Evolutionary conservation across 306 rosid species (phyloP), one percentile per base, ranked within the genome.

Genomic region (Bauhinia variegata): DNA sequence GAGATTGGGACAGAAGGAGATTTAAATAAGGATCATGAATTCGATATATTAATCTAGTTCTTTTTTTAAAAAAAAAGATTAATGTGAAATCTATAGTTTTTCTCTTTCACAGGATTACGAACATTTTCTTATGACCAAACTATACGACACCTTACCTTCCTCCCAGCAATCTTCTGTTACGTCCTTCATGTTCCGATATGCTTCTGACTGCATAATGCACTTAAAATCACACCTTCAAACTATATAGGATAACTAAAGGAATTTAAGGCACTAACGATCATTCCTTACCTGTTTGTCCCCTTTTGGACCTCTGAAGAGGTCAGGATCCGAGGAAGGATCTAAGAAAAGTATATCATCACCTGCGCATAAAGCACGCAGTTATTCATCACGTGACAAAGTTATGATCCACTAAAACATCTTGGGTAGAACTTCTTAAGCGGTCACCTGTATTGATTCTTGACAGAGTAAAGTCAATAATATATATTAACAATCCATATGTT

Each of bases 121-220:
- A 23, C 28, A 23, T 23, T 23, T 23, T 23, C 2, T 23, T 23
- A 23, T 23, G 64, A 73, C n/a, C 42, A 23, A 54, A 1, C 28
- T 7, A 47, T 60, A 49, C 3, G 17, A 50, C 11, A 52, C 34
- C 47, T 42, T 82, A 93, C 99, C 95, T 90, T 83, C 85, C 96
- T 77, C 95, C 99, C 99, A 93, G 57, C 84, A 82, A 75, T 90
- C 99, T 55, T 81, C 89, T 41, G 97, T 88, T 50, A 85, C 84
- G 57, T 88, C 86, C 82, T 86, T 88, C 99, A 93, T 93, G 82
- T 80, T 88, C 74, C 96, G 75, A 81, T 93, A 93, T 38, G 99
- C 86, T 83, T 90, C 99, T 8, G 91, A 80, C 99, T 93, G 85
- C 68, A 75, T 66, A 55, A 54, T 63, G 61, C 18, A 75, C 41